Evolutionary conservation across 495 filamentous ascomycete genomes (phyloP).

Genomic region (Haplographium delicatum): DNA sequence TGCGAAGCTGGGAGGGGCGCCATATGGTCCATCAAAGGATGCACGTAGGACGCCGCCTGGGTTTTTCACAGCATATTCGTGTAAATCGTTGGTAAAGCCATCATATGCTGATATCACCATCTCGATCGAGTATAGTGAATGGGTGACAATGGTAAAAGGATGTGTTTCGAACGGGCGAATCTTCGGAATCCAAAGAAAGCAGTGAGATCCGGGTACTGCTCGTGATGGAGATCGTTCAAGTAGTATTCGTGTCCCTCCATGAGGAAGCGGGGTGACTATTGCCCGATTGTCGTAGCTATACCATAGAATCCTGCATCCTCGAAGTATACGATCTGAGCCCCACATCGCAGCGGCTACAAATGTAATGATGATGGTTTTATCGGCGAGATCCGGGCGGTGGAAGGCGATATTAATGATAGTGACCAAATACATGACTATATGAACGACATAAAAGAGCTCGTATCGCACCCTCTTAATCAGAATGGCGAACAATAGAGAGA

Average conservation of each 20-base stretch:
- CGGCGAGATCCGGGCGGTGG: slow-evolving; percentile 43
- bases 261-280: slow-evolving; percentile 47
- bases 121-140: slow-evolving; percentile 35
- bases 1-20: slow-evolving; percentile 50
- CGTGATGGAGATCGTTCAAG: slow-evolving; percentile 40
- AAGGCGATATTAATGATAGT: slow-evolving; percentile 45
- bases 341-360: slow-evolving; percentile 44
- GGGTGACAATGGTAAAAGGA: slow-evolving; percentile 57
- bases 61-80: slow-evolving; percentile 42
- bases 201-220: slow-evolving; percentile 52
- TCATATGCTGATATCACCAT: slow-evolving; percentile 51
- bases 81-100: slow-evolving; percentile 52
- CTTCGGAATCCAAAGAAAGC: slow-evolving; percentile 55
- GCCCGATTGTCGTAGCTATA: slow-evolving; percentile 52
- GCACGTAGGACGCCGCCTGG: slow-evolving; percentile 42
- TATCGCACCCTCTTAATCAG: slow-evolving; percentile 39
- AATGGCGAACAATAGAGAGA: slow-evolving; percentile 33
- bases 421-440: slow-evolving; percentile 46
- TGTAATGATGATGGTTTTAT: slow-evolving; percentile 36
- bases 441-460: slow-evolving; percentile 54
- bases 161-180: slow-evolving; percentile 53
- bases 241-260: slow-evolving; percentile 51
- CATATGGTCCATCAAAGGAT: slow-evolving; percentile 55
- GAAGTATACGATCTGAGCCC: slow-evolving; percentile 46
- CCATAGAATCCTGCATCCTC: slow-evolving; percentile 38